Base-by-base conservation (phyloP, 2,329 filamentous ascomycete genomes). In the Didymella sp. region DNA sequence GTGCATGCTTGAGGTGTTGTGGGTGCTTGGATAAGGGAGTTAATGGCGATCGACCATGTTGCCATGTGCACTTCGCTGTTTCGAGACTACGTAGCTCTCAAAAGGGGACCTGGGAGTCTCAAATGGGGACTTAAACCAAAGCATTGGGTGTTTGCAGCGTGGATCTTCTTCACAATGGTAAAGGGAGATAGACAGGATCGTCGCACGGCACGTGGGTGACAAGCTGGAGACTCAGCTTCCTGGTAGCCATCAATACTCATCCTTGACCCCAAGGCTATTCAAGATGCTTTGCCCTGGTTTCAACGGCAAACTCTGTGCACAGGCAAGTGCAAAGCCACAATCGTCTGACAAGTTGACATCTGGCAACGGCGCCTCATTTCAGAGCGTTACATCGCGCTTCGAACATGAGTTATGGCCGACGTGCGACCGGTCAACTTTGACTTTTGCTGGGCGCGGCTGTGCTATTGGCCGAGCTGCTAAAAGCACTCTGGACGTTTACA, bases 381-480 rank as follows among this genome's bases (percentile, higher is more conserved):
- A 54, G 62, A 61, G 51, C 50, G 62, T 64, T 64, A 64, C 62
- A 64, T 64, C 62, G 60, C 50, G 58, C 57, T 57, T 53, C 50
- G 33, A 31, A 42, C 19, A 24, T 42, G 45, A 38, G 31, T 35
- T 46, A 25, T 53, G 56, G 44, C 54, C 42, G 41, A 40, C 48
- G 41, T 62, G 50, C 52, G 33, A 56, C 55, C 33, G 33, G 33
- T 30, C 15, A 28, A 33, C 33, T 13, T 40, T 28, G 5, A 31
- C 19, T 51, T 44, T 40, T 19, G 22, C 50, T 52, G 43, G 51
- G 52, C 53, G 27, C 40, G 27, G 30, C 12, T 13, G 38, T 37
- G 27, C 42, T 13, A 67, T 66, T 68, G 63, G 66, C 40, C 46
- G 44, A 33, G 21, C 41, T 24, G 37, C 15, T 46, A 55, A 64